phyloP scores from a whole-genome alignment of 768 basidiomycete species.

The Austroboletus eburneus region DNA sequence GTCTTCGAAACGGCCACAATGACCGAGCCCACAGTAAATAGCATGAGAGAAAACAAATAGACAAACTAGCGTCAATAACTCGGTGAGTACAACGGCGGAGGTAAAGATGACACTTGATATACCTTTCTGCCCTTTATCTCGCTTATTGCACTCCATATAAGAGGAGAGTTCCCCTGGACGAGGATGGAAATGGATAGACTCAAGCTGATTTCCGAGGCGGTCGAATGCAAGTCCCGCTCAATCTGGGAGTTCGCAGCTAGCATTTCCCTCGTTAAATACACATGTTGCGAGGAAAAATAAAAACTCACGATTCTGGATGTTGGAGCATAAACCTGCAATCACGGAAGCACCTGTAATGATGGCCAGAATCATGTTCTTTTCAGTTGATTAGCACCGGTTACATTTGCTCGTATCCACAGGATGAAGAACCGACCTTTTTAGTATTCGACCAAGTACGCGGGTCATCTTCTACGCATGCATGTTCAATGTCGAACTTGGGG shows the following conservation, averaged over 20 bases:
- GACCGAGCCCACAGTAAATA: constrained; percentile 54
- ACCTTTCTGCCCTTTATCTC: constrained; percentile 74
- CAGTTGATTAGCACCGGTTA: background rate
- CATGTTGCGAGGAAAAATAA: background rate
- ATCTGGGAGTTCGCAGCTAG: constrained; percentile 67
- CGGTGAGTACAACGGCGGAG: too few relatives aligned
- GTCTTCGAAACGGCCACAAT: constrained; percentile 54
- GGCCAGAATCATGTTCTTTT: constrained; percentile 16
- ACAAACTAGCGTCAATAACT: constrained; percentile 24
- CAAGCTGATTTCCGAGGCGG: constrained; percentile 58
- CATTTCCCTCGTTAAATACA: background rate
- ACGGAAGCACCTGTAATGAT: constrained; percentile 27
- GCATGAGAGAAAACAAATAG: constrained; percentile 47
- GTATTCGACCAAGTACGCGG: constrained; percentile 55
- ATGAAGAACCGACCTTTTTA: constrained; percentile 41
- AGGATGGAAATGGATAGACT: constrained; percentile 72
- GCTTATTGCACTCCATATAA: constrained; percentile 31
- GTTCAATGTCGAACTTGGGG: constrained; percentile 34
- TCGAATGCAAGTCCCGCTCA: constrained; percentile 57
- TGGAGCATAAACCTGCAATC: constrained; percentile 25
- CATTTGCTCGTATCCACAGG: background rate
- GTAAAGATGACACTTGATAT: constrained; percentile 9
- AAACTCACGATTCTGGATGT: constrained; percentile 30
- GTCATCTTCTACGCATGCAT: constrained; percentile 51
- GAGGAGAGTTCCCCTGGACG: constrained; percentile 53